Conservation (phyloP, 192 early-diverging fungal species). For the Thamnidium elegans region DNA sequence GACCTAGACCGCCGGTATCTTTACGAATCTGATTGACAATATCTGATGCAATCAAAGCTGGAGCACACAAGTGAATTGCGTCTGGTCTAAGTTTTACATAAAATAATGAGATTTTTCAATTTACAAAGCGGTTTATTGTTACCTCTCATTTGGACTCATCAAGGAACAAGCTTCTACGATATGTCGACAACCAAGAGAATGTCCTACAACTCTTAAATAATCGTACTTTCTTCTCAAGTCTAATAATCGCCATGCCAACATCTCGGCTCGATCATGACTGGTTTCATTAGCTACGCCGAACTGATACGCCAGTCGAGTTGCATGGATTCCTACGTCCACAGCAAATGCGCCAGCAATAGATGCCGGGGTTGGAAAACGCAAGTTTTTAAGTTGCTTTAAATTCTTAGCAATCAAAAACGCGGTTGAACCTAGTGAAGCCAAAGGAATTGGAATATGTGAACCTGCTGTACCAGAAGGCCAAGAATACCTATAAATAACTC, state of each 20-base stretch:
- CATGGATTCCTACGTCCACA: slow-evolving; percentile 28
- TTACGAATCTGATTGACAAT: slow-evolving; percentile 11
- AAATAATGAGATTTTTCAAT: not conserved
- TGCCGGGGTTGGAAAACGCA: slow-evolving; percentile 25
- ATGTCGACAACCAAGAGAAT: slow-evolving; percentile 39
- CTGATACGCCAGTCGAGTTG: slow-evolving; percentile 28
- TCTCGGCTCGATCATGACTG: slow-evolving; percentile 33
- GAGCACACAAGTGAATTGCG: slow-evolving; percentile 35
- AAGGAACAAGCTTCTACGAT: slow-evolving; percentile 33
- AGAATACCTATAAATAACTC: slow-evolving; percentile 19
- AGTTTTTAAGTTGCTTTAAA: slow-evolving; percentile 13
- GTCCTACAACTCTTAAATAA: slow-evolving; percentile 31
- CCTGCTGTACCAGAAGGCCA: slow-evolving; percentile 32
- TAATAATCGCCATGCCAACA: slow-evolving; percentile 26
- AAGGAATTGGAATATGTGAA: slow-evolving; percentile 27
- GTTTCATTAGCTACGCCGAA: slow-evolving; percentile 23
- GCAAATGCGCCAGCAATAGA: slow-evolving; percentile 26
- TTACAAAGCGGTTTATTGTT: not conserved
- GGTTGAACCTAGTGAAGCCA: slow-evolving; percentile 26
- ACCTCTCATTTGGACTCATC: slow-evolving; percentile 21
- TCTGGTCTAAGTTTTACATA: slow-evolving; percentile 32
- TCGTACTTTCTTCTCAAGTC: slow-evolving; percentile 27
- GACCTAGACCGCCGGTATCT: slow-evolving; percentile 18
- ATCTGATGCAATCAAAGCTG: slow-evolving; percentile 29
- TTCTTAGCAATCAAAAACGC: slow-evolving; percentile 21